A percentile compares a stretch with the other conserved stretches of the same genome.
phyloP scores from a whole-genome alignment of 805 yeast genomes.

The Lipomyces anomalus region DNA sequence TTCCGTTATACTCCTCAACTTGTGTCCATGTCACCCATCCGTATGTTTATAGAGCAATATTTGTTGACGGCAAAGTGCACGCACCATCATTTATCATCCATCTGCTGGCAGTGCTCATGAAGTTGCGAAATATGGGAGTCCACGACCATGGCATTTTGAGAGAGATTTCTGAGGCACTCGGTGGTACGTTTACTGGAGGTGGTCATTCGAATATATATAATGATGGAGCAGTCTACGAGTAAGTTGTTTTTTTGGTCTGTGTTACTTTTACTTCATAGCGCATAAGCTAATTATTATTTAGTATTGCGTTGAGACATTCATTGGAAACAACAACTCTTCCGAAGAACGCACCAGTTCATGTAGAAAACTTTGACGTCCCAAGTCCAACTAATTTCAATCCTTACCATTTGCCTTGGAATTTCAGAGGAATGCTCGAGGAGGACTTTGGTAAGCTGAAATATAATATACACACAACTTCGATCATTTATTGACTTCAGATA shows the following conservation, averaged over 20 bases:
- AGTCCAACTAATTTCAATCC: slow-evolving; percentile 63
- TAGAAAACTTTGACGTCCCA: slow-evolving; percentile 48
- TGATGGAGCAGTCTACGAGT: slow-evolving; percentile 79
- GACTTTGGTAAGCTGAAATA: slow-evolving; percentile 30
- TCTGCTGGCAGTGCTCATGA: slow-evolving; percentile 67
- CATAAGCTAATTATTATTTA: too few species aligned
- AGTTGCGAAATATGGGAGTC: slow-evolving; percentile 66
- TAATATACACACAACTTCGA: background rate
- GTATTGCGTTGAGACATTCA: slow-evolving; percentile 65
- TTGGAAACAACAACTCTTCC: slow-evolving; percentile 64
- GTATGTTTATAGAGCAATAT: slow-evolving; percentile 80
- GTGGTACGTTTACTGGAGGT: slow-evolving; percentile 90
- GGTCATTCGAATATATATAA: slow-evolving; percentile 90
- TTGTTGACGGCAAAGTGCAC: slow-evolving; percentile 63
- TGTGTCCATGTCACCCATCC: slow-evolving; percentile 85
- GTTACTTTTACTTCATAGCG: too few species aligned
- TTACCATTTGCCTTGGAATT: slow-evolving; percentile 85
- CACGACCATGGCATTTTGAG: slow-evolving; percentile 81
- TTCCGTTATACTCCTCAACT: slow-evolving; percentile 83
- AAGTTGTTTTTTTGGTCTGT: too few species aligned
- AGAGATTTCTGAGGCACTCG: slow-evolving; percentile 71
- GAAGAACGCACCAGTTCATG: slow-evolving; percentile 30
- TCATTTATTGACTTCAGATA: too few species aligned
- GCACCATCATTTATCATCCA: slow-evolving; percentile 76
- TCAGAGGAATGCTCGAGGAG: slow-evolving; percentile 73